A percentile compares a stretch with the other conserved stretches of the same genome.
phyloP scores from a whole-genome alignment of 108 stramenopile genomes.

The Fistulifera solaris region DNA sequence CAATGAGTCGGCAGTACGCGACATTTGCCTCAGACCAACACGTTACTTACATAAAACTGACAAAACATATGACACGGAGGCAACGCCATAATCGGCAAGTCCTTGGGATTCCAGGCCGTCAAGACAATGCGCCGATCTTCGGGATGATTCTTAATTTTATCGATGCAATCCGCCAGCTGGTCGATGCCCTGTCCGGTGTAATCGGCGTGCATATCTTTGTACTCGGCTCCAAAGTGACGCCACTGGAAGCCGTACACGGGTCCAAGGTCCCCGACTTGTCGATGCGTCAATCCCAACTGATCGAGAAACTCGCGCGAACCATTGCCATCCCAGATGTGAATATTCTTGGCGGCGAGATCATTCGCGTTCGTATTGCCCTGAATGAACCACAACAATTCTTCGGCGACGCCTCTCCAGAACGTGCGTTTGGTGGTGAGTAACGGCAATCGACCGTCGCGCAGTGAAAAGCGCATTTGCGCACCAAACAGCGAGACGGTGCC shows the following conservation, averaged over 20 bases:
- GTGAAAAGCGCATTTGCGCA: conserved; percentile 93
- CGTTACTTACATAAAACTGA: conserved; percentile 92
- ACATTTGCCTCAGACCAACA: too few species aligned
- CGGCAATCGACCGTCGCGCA: conserved; percentile 86
- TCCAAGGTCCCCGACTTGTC: conserved; percentile 98
- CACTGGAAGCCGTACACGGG: conserved; percentile 99
- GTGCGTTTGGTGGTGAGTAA: conserved; percentile 97
- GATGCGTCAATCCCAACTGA: conserved; percentile 80
- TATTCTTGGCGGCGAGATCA: conserved; percentile 84
- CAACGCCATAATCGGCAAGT: conserved; percentile 91
- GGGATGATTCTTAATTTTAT: conserved; percentile 93
- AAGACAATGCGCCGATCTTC: conserved; percentile 95
- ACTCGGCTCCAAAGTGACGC: conserved; percentile 99
- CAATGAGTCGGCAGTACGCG: too few species aligned
- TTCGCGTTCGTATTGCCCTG: conserved; percentile 95
- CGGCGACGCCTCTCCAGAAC: conserved; percentile 99
- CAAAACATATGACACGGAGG: conserved; percentile 99
- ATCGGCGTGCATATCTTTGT: conserved; percentile 93
- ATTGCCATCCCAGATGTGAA: conserved; percentile 99
- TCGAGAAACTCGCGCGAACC: conserved; percentile 97
- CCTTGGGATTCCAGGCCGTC: conserved; percentile 98
- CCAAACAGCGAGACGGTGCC: conserved; percentile 97
- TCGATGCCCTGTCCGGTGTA: conserved; percentile 98
- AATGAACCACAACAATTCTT: conserved; percentile 99
- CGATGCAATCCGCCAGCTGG: conserved; percentile 92